Evolutionary conservation across 2,329 filamentous ascomycete genomes (phyloP).

Genomic region (Pseudodiploospora longispora): DNA sequence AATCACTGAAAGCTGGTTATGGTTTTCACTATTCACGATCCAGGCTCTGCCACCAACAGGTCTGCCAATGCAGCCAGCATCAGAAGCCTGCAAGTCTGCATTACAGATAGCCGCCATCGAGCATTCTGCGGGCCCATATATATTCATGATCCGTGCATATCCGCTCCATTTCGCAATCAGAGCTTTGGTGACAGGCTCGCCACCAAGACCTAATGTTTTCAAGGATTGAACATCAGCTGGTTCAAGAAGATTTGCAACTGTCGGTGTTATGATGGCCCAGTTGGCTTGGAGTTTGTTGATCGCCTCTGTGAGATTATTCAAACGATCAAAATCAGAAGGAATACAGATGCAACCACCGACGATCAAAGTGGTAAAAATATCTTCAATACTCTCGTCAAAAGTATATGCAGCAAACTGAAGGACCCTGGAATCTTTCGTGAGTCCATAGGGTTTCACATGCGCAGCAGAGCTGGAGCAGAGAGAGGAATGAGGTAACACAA

Average conservation of each 20-base stretch:
- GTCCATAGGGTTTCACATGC: neutral
- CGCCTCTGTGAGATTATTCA: neutral
- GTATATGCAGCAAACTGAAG: neutral
- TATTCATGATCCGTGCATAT: neutral
- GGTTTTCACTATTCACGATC: neutral
- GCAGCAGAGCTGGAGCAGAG: neutral
- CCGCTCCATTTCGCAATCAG: neutral
- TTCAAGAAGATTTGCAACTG: neutral
- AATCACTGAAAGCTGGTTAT: neutral
- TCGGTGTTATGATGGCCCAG: constrained; percentile 1
- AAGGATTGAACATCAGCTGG: constrained; percentile 3
- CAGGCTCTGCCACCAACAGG: neutral
- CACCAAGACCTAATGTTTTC: neutral
- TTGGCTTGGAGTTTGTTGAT: constrained; percentile 1
- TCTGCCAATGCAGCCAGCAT: neutral
- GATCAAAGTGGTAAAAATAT: neutral
- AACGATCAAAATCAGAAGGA: constrained; percentile 5
- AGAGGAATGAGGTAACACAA: neutral
- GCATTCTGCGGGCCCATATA: neutral
- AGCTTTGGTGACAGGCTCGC: neutral
- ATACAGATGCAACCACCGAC: constrained; percentile 7
- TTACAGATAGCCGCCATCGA: neutral
- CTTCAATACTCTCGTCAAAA: neutral
- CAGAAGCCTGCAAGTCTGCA: neutral
- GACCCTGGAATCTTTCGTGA: neutral